Conservation (phyloP, 31 red algal species). For the Endocladia muricata region DNA sequence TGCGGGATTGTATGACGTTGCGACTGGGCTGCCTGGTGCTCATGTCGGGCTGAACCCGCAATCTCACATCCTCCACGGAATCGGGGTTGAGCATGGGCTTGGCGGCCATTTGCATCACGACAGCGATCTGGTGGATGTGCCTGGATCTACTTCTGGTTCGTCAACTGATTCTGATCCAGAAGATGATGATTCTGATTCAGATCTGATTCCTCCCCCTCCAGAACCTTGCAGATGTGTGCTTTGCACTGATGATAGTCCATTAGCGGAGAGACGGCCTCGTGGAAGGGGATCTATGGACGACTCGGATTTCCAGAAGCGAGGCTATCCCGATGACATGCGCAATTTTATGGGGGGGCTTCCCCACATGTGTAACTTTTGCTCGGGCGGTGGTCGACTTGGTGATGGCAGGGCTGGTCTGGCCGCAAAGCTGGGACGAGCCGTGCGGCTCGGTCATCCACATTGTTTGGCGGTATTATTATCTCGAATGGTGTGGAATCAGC, state of each 20-base stretch:
- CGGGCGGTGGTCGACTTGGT: slow-evolving; percentile 65
- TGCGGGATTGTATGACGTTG: slow-evolving; percentile 43
- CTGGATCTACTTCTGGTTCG: slow-evolving; percentile 35
- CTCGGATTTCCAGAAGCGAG: slow-evolving; percentile 12
- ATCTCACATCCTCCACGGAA: slow-evolving; percentile 7
- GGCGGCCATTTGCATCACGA: slow-evolving; percentile 31
- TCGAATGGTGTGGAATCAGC: slow-evolving; percentile 80
- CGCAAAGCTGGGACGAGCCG: slow-evolving; percentile 78
- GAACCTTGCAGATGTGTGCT: slow-evolving; percentile 74
- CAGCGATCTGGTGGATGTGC: slow-evolving; percentile 36
- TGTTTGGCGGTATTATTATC: slow-evolving; percentile 81
- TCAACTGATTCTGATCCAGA: slow-evolving; percentile 80
- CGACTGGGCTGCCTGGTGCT: slow-evolving; percentile 1
- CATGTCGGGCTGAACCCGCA: slow-evolving; percentile 1
- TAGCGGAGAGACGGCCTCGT: slow-evolving; percentile 58
- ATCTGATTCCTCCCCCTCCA: slow-evolving; percentile 74
- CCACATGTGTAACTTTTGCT: slow-evolving; percentile 69
- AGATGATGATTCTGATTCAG: slow-evolving; percentile 82
- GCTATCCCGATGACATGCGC: background rate
- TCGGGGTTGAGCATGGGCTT: slow-evolving; percentile 34
- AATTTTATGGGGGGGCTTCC: background rate
- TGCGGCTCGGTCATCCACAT: slow-evolving; percentile 82
- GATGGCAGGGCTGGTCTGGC: slow-evolving; percentile 72
- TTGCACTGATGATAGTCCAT: slow-evolving; percentile 69
- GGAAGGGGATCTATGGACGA: slow-evolving; percentile 27